These are phyloP conservation scores for Leavenworthia alabamica DNA, from an alignment of 345 rosid species.

Conservation along the genomic window DNA sequence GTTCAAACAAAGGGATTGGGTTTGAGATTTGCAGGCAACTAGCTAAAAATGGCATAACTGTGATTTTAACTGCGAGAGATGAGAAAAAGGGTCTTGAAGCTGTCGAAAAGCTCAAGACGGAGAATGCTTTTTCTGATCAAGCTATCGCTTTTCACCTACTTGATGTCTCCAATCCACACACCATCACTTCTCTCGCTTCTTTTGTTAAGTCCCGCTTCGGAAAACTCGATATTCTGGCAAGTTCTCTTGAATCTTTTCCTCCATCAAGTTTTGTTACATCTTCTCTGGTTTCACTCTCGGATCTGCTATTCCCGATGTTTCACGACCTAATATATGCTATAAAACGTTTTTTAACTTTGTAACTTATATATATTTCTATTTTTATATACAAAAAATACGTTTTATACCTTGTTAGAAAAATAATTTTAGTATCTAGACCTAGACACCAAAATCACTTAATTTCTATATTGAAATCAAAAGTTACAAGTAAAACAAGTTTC, in stretches of 20 bases:
- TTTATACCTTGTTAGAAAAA: too few species aligned
- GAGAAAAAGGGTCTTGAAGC: constrained; percentile 40
- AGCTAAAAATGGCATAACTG: constrained; percentile 28
- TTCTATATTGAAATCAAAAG: too few species aligned
- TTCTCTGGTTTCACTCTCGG: not conserved
- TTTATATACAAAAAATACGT: too few species aligned
- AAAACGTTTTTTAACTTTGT: too few species aligned
- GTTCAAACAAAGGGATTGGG: constrained; percentile 48
- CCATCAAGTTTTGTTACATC: not conserved
- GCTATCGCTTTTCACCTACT: constrained; percentile 39
- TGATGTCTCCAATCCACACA: constrained; percentile 41
- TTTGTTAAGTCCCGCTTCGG: constrained; percentile 35
- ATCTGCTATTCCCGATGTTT: too few species aligned
- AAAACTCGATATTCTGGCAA: constrained; percentile 50
- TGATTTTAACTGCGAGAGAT: constrained; percentile 40
- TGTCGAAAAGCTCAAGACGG: constrained; percentile 37
- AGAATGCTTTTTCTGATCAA: constrained; percentile 28
- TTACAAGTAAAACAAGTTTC: too few species aligned
- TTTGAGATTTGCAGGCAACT: constrained; percentile 38
- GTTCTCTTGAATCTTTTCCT: not conserved
- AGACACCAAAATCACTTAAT: too few species aligned
- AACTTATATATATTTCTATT: too few species aligned
- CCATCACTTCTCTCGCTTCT: constrained; percentile 32
- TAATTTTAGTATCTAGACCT: too few species aligned
- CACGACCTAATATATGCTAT: too few species aligned